phyloP scores from a whole-genome alignment of 139 green algal species.

The Trebouxia sp. region DNA sequence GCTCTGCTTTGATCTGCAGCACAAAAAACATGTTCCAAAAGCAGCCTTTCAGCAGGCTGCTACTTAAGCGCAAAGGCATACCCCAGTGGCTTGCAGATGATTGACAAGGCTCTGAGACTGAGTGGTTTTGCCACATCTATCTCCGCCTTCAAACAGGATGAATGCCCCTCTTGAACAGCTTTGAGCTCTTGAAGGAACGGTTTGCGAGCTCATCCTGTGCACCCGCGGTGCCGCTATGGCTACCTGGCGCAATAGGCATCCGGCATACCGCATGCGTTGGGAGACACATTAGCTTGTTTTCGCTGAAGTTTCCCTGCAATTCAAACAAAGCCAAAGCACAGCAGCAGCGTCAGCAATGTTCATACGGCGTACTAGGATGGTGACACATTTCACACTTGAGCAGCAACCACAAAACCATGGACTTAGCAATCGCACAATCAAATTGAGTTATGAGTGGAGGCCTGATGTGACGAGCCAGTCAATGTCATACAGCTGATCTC shows the following conservation, averaged over 20 bases:
- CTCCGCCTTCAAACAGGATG: constrained; percentile 93
- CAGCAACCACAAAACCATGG: no score
- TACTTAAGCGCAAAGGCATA: no score
- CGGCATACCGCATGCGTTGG: neutral
- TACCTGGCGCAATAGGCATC: neutral
- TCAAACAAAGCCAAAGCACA: neutral
- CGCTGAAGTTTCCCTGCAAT: no score
- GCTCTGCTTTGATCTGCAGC: constrained; percentile 62
- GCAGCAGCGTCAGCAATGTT: no score
- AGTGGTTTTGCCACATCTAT: constrained; percentile 95
- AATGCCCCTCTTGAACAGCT: constrained; percentile 74
- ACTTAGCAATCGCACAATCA: no score
- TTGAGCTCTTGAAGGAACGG: neutral
- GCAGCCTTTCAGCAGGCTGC: no score
- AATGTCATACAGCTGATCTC: no score
- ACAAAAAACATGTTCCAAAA: neutral
- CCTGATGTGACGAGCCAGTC: no score
- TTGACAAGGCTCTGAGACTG: constrained; percentile 80
- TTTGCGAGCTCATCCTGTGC: neutral
- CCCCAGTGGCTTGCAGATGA: constrained; percentile 55
- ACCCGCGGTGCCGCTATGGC: neutral
- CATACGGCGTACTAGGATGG: no score
- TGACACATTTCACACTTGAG: no score
- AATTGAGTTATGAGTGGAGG: no score
- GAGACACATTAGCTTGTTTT: neutral